Conservation (phyloP, 1,284 basidiomycete species). For the Sparassis latifolia region DNA sequence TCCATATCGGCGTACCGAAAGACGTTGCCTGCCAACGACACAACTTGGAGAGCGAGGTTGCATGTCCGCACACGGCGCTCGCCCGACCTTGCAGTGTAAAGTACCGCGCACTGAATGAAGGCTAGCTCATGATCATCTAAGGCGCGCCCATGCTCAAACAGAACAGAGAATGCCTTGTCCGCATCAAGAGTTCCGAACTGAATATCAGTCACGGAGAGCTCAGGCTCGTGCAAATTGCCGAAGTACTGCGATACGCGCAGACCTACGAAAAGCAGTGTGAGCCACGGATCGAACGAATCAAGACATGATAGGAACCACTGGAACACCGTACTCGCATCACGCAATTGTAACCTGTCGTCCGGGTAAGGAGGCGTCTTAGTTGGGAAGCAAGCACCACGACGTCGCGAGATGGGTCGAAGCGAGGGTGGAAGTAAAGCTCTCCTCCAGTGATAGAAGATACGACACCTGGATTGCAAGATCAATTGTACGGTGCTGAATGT, state of each 20-base stretch:
- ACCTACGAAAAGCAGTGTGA: constrained; percentile 34
- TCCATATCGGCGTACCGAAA: constrained; percentile 95
- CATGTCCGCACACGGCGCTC: constrained; percentile 81
- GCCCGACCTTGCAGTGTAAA: constrained; percentile 82
- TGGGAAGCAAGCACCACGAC: constrained; percentile 65
- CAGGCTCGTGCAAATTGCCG: constrained; percentile 69
- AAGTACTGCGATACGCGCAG: constrained; percentile 67
- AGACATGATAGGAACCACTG: constrained; percentile 47
- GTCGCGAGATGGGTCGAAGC: constrained; percentile 76
- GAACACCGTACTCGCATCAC: constrained; percentile 84
- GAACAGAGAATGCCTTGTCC: constrained; percentile 72
- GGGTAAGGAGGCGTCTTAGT: constrained; percentile 61
- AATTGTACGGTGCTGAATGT: no score
- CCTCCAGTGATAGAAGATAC: constrained; percentile 84
- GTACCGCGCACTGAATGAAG: constrained; percentile 84
- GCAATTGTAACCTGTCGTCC: constrained; percentile 80
- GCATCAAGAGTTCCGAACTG: constrained; percentile 80
- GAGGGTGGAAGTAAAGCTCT: constrained; percentile 89
- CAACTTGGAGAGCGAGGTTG: constrained; percentile 82
- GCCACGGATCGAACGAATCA: constrained; percentile 4
- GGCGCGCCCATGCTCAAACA: constrained; percentile 56
- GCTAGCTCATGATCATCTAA: constrained; percentile 78
- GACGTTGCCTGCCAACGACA: constrained; percentile 83
- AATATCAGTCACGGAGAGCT: constrained; percentile 70
- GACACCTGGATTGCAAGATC: constrained; percentile 35